phyloP scores from a whole-genome alignment of 768 basidiomycete species.

The Mycena polygramma region DNA sequence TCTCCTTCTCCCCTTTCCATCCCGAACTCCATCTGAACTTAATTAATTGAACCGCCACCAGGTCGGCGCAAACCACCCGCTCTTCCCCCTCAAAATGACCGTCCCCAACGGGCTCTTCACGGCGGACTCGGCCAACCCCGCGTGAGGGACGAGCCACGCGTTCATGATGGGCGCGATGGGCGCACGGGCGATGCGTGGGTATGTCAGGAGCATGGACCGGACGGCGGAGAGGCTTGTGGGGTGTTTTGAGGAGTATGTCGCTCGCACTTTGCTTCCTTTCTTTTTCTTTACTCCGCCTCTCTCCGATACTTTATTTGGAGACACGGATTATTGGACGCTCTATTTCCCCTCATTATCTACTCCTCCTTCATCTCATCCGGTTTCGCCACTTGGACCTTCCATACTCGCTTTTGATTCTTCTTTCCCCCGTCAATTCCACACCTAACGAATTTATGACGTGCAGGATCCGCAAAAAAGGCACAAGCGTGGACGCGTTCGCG shows the following conservation, averaged over 20 bases:
- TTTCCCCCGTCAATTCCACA: no score
- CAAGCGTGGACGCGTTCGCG: slow-evolving; percentile 23
- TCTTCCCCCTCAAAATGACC: slow-evolving; percentile 27
- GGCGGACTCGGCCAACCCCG: slow-evolving; percentile 29
- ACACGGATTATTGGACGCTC: no score
- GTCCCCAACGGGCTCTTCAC: slow-evolving; percentile 35
- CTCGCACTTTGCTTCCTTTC: background rate
- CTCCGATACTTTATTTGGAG: no score
- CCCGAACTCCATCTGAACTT: no score
- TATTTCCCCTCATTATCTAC: no score
- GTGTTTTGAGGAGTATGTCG: slow-evolving; percentile 24
- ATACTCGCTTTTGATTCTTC: no score
- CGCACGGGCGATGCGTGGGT: slow-evolving; percentile 33
- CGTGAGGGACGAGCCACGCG: slow-evolving; percentile 32
- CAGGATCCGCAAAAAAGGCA: slow-evolving; percentile 23
- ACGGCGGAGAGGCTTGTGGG: slow-evolving; percentile 26
- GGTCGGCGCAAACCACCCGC: slow-evolving; percentile 32
- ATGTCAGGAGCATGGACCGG: slow-evolving; percentile 34
- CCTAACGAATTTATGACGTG: background rate
- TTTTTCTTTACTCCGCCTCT: no score
- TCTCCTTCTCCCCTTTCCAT: no score
- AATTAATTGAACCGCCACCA: no score
- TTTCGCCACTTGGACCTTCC: no score
- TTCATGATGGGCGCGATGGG: slow-evolving; percentile 40
- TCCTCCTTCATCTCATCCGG: no score